phyloP scores from a whole-genome alignment of 2,329 filamentous ascomycete genomes.

The Ophiostoma fasciatum region DNA sequence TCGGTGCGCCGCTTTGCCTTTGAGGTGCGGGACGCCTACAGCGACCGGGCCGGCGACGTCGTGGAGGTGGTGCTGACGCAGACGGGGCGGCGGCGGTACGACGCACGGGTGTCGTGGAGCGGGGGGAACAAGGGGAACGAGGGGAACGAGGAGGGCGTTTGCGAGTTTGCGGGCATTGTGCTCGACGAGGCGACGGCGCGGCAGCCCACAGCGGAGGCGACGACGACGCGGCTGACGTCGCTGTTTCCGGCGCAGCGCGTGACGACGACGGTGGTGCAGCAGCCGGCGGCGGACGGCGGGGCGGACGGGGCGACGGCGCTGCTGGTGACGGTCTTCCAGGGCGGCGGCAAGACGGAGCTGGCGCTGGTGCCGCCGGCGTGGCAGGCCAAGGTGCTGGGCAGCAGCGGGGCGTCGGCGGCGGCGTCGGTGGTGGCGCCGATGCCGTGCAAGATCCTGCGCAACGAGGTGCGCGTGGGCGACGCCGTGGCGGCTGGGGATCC shows the following conservation, averaged over 20 bases:
- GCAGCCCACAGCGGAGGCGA: constrained; percentile 1
- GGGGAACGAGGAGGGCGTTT: constrained; percentile 9
- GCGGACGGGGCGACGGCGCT: constrained; percentile 23
- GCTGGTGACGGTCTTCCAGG: constrained; percentile 65
- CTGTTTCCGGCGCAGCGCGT: constrained; percentile 75
- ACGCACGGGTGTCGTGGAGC: constrained; percentile 29
- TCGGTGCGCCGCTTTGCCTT: constrained; percentile 34
- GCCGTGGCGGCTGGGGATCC: constrained; percentile 72
- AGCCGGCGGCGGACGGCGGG: constrained; percentile 15
- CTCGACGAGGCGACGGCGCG: constrained; percentile 21
- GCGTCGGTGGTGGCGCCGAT: constrained; percentile 86
- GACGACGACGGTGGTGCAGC: constrained; percentile 59
- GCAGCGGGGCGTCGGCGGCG: constrained; percentile 49
- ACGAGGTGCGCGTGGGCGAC: constrained; percentile 74
- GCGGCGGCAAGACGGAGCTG: constrained; percentile 44
- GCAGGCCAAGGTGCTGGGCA: constrained; percentile 75
- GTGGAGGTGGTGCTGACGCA: constrained; percentile 37
- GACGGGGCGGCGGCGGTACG: constrained; percentile 30
- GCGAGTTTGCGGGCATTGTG: constrained; percentile 30
- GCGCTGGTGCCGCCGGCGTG: constrained; percentile 51
- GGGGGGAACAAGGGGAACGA: constrained; percentile 20
- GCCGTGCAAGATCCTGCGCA: constrained; percentile 90
- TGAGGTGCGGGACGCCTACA: constrained; percentile 44
- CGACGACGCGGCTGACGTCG: constrained; percentile 37
- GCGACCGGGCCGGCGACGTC: constrained; percentile 31